Base-by-base conservation (phyloP, 129 eudicot genomes). In the Gnaphalium uliginosum region DNA sequence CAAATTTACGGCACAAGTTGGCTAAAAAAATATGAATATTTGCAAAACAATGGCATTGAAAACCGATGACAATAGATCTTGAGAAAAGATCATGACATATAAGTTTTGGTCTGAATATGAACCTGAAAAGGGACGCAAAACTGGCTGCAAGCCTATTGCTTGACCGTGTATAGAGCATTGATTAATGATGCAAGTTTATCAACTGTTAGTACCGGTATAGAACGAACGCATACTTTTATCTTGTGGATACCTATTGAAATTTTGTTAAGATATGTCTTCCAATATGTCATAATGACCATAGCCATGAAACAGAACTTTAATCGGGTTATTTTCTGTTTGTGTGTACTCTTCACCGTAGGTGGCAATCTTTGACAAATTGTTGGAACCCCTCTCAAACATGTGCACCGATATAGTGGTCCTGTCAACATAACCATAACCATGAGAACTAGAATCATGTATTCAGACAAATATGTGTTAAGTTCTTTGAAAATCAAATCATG, bases 201-300 rank as follows among this genome's bases (percentile, higher is more conserved):
- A 5, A 58, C 21, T 37, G 56, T 57, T 21, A 57, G 66, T 56
- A 56, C 76, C 53, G 1, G 17, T 5, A 72, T 32, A 24, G 76
- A 72, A 10, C 53, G 18, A 37, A 9, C 46, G 2, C 51, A 5
- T 22, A 30, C 30, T 71, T 54, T 51, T 54, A 70, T 53, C 48
- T 71, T 1, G 10, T 19, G 30, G 32, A 30, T 54, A 54, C 54
- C 59, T 72, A 66, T 72, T 54, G 35, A 50, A 30, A 19, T 30
- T 56, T 72, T 72, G 29, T 3, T 71, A 51, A 18, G 35, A 72
- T 32, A 27, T 17, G 60, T 46, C 71, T 62, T 90, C 93, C 78
- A 90, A 74, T 48, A 87, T 81, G 75, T 90, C 96, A 66, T 87
- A 90, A 69, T 90, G 96, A 56, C 96, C 96, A 76, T 90, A 90